Percentiles rank a stretch among this genome's conserved stretches.
Conservation (phyloP, 257 asterid genomes). For the Verbena officinalis region DNA sequence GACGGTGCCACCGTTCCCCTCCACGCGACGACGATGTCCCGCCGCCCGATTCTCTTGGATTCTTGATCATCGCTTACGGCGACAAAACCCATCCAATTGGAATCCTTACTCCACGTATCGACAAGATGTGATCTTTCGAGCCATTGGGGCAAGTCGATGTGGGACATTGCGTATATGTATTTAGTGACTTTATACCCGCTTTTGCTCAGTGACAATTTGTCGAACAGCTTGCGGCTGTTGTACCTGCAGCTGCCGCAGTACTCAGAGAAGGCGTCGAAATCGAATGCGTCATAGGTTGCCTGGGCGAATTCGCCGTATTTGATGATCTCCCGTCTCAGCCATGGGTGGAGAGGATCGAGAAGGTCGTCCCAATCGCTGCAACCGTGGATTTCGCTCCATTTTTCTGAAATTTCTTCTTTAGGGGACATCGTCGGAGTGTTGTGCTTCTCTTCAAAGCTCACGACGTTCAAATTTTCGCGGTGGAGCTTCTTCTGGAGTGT, state of each 20-base stretch:
- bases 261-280: conserved; percentile 60
- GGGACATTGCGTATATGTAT: conserved; percentile 74
- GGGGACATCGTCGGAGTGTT: conserved; percentile 57
- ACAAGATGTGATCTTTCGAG: conserved; percentile 49
- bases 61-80: conserved; percentile 67
- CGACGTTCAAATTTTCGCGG: conserved; percentile 14
- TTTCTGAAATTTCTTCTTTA: conserved; percentile 49
- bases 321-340: conserved; percentile 62
- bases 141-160: conserved; percentile 69
- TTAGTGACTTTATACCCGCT: conserved; percentile 54
- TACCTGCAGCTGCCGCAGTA: conserved; percentile 73
- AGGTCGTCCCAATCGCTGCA: conserved; percentile 57
- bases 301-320: conserved; percentile 84
- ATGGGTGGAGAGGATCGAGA: conserved; percentile 70
- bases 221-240: conserved; percentile 48
- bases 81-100: conserved; percentile 85
- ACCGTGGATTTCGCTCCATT: conserved; percentile 71
- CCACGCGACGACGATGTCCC: conserved; percentile 79
- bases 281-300: conserved; percentile 79
- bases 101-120: conserved; percentile 72
- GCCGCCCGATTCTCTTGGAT: conserved; percentile 61
- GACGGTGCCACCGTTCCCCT: conserved; percentile 77
- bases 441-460: conserved; percentile 43
- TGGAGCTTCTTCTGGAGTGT: conserved; percentile 37
- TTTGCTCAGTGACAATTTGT: conserved; percentile 44